A percentile compares a stretch with the other conserved stretches of the same genome.
phyloP scores from a whole-genome alignment of 208 protist genomes.

The Crithidia expoeki region DNA sequence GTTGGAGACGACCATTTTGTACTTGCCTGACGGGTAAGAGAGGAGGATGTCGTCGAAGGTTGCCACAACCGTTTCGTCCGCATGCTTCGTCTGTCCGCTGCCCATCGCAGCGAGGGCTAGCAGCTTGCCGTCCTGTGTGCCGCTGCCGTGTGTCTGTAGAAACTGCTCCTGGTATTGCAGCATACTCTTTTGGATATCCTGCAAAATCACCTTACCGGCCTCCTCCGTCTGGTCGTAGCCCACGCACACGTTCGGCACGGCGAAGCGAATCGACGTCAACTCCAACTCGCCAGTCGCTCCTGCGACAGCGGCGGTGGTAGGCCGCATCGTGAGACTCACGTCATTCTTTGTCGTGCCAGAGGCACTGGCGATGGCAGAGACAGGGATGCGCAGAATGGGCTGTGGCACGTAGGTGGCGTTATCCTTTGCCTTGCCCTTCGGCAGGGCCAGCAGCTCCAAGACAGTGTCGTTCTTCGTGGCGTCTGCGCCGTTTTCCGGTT shows the following conservation, averaged over 20 bases:
- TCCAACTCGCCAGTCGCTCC: slow-evolving; percentile 41
- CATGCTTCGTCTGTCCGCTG: slow-evolving; percentile 36
- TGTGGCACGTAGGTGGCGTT: slow-evolving; percentile 52
- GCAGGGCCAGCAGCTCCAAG: slow-evolving; percentile 62
- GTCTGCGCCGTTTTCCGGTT: slow-evolving; percentile 29
- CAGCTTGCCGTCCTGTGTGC: slow-evolving; percentile 40
- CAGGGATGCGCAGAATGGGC: slow-evolving; percentile 68
- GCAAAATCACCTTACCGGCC: slow-evolving; percentile 72
- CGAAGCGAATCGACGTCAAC: slow-evolving; percentile 80
- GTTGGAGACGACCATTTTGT: slow-evolving; percentile 84
- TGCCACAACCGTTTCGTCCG: slow-evolving; percentile 72
- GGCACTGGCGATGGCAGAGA: slow-evolving; percentile 69
- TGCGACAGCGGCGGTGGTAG: slow-evolving; percentile 12
- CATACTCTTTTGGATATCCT: slow-evolving; percentile 61
- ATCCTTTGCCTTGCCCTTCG: slow-evolving; percentile 56
- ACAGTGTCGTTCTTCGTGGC: slow-evolving; percentile 25
- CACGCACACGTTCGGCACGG: slow-evolving; percentile 81
- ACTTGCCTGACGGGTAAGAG: slow-evolving; percentile 82
- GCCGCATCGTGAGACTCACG: slow-evolving; percentile 67
- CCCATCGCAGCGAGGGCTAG: slow-evolving; percentile 65
- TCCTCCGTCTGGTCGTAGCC: slow-evolving; percentile 88
- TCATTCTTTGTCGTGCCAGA: slow-evolving; percentile 84
- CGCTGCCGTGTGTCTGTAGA: slow-evolving; percentile 43
- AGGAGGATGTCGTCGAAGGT: slow-evolving; percentile 82
- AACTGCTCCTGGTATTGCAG: slow-evolving; percentile 62